A percentile compares a stretch with the other conserved stretches of the same genome.
phyloP scores from a whole-genome alignment of 1,284 basidiomycete species.

The Prillingera fragicola region DNA sequence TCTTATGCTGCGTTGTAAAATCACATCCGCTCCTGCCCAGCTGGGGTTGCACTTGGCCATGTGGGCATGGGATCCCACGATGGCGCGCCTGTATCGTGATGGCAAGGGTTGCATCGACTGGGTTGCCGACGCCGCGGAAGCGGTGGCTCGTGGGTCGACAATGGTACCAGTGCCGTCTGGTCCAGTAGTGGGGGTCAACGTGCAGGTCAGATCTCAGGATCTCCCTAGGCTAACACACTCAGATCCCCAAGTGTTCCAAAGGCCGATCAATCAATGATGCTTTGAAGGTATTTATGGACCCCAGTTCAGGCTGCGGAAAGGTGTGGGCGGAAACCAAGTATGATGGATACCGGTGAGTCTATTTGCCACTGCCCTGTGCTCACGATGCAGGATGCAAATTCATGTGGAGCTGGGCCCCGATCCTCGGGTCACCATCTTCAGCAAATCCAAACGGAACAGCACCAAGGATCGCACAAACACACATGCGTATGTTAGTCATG shows the following conservation, averaged over 20 bases:
- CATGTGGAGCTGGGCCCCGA: constrained; percentile 58
- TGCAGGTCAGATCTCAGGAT: constrained; percentile 52
- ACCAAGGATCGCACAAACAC: constrained; percentile 65
- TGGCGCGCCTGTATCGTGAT: constrained; percentile 57
- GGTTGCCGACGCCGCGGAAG: constrained; percentile 56
- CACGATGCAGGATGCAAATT: constrained; percentile 66
- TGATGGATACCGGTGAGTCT: constrained; percentile 68
- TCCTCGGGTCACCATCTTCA: constrained; percentile 65
- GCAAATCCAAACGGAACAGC: constrained; percentile 75
- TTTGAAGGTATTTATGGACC: constrained; percentile 50
- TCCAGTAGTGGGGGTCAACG: constrained; percentile 52
- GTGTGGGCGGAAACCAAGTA: constrained; percentile 85
- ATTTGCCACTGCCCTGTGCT: too few relatives aligned
- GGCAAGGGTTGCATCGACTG: constrained; percentile 57
- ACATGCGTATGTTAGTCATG: constrained; percentile 57
- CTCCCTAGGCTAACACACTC: neutral
- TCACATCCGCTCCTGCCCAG: constrained; percentile 48
- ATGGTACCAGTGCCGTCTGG: constrained; percentile 17
- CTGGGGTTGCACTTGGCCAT: constrained; percentile 63
- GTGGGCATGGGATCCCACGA: constrained; percentile 62
- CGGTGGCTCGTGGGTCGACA: constrained; percentile 16
- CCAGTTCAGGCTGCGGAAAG: constrained; percentile 19
- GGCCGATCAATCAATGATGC: constrained; percentile 58
- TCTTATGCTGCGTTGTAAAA: constrained; percentile 25
- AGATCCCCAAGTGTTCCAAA: constrained; percentile 78